Percentiles rank a stretch among this genome's conserved stretches.
Evolutionary conservation across 2,329 filamentous ascomycete genomes (phyloP).

Genomic region (Penicillium sp.): DNA sequence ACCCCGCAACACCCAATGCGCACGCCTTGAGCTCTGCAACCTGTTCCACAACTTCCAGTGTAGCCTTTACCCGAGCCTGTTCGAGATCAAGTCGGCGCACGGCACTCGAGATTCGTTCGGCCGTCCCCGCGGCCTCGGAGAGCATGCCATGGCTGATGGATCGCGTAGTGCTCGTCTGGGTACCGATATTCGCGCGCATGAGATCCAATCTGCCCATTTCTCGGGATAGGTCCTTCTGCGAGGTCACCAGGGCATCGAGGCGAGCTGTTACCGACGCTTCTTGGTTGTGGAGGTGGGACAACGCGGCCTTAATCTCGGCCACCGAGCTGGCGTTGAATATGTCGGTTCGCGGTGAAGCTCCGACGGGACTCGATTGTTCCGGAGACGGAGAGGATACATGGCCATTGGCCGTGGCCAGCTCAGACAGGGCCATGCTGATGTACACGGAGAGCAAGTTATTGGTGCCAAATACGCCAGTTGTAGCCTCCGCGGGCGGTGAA

Average conservation of each 20-base stretch:
- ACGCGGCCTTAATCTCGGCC: conserved; percentile 73
- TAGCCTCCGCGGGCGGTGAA: conserved; percentile 15
- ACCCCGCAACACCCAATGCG: conserved; percentile 87
- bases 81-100: conserved; percentile 87
- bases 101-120: conserved; percentile 77
- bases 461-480: conserved; percentile 19
- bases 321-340: conserved; percentile 72
- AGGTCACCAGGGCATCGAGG: conserved; percentile 73
- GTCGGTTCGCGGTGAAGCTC: conserved; percentile 24
- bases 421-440: conserved; percentile 15
- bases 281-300: conserved; percentile 71
- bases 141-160: conserved; percentile 89
- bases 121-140: conserved; percentile 78
- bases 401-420: conserved; percentile 29
- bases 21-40: conserved; percentile 96
- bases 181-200: conserved; percentile 80
- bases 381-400: conserved; percentile 12
- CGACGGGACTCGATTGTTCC: conserved; percentile 3
- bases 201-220: conserved; percentile 86
- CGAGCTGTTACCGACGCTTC: conserved; percentile 72
- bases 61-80: conserved; percentile 86
- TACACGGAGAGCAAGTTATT: conserved; percentile 4
- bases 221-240: conserved; percentile 81
- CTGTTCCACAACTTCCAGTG: conserved; percentile 88
- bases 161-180: conserved; percentile 80